phyloP scores from a whole-genome alignment of 768 basidiomycete species.

The Udeniomyces megalosporus region DNA sequence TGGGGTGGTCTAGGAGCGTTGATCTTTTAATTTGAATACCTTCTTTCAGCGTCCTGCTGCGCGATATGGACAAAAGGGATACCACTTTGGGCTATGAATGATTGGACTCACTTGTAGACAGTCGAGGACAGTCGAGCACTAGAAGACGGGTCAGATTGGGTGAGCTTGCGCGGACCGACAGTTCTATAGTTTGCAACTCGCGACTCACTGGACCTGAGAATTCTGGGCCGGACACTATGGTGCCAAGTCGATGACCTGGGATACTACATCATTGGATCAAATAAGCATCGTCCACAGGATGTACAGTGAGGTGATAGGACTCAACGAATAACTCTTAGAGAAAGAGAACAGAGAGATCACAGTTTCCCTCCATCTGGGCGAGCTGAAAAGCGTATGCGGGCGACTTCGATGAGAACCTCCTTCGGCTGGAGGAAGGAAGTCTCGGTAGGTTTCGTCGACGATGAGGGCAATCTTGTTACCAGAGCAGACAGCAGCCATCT shows the following conservation, averaged over 20 bases:
- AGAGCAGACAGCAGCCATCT: slow-evolving; percentile 43
- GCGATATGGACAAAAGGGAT: not conserved
- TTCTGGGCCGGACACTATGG: slow-evolving; percentile 44
- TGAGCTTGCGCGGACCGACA: too few relatives aligned
- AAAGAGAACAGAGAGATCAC: slow-evolving; percentile 62
- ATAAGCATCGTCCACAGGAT: too few relatives aligned
- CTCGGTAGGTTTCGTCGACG: slow-evolving; percentile 78
- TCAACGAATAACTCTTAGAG: slow-evolving; percentile 44
- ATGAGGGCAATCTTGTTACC: slow-evolving; percentile 46
- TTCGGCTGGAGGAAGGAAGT: slow-evolving; percentile 46
- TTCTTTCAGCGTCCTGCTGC: not conserved
- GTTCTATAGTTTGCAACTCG: too few relatives aligned
- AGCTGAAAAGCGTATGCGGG: slow-evolving; percentile 27
- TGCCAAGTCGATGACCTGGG: slow-evolving; percentile 69
- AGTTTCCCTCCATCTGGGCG: slow-evolving; percentile 42
- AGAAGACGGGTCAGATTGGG: slow-evolving; percentile 25
- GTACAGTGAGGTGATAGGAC: too few relatives aligned
- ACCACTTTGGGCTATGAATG: too few relatives aligned
- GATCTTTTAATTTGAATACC: not conserved
- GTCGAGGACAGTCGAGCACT: slow-evolving; percentile 50
- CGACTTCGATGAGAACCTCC: slow-evolving; percentile 12
- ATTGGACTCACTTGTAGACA: slow-evolving; percentile 46
- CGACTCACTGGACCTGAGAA: slow-evolving; percentile 25
- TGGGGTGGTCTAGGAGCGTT: slow-evolving; percentile 48
- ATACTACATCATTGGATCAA: slow-evolving; percentile 26